Conservation (phyloP, 306 rosid genomes). For the Glycyrrhiza uralensis region DNA sequence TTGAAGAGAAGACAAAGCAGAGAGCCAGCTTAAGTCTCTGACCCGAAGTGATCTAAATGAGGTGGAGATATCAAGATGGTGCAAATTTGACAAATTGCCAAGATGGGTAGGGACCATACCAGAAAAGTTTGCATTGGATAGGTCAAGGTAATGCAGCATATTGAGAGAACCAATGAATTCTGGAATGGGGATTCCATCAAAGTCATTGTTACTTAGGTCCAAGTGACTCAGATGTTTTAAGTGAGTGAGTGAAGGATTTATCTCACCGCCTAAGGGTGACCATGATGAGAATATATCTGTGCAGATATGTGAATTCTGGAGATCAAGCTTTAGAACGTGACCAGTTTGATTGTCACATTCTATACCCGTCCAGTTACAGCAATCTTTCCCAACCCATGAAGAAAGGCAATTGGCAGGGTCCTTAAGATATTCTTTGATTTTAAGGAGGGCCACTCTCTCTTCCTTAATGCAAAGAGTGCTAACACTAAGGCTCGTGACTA, state of each 20-base stretch:
- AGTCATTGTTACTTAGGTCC: background rate
- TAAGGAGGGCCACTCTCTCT: slow-evolving; percentile 22
- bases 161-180: background rate
- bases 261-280: background rate
- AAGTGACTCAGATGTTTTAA: background rate
- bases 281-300: background rate
- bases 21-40: background rate
- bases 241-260: slow-evolving; percentile 20
- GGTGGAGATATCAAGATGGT: background rate
- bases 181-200: background rate
- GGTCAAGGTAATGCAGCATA: slow-evolving; percentile 4
- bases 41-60: background rate
- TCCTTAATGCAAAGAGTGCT: slow-evolving; percentile 22
- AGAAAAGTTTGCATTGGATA: background rate
- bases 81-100: slow-evolving; percentile 19
- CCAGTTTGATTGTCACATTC: slow-evolving; percentile 25
- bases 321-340: background rate
- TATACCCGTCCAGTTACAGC: slow-evolving; percentile 5
- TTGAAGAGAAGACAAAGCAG: background rate
- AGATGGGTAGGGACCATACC: slow-evolving; percentile 4
- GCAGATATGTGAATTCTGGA: background rate
- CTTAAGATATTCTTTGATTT: slow-evolving; percentile 3
- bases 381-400: slow-evolving; percentile 23
- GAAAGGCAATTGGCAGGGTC: slow-evolving; percentile 18
- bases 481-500: background rate